Evolutionary conservation across 2,329 filamentous ascomycete species (phyloP), one percentile per base, ranked within the genome.

Genomic region (Elsinoe fawcettii): DNA sequence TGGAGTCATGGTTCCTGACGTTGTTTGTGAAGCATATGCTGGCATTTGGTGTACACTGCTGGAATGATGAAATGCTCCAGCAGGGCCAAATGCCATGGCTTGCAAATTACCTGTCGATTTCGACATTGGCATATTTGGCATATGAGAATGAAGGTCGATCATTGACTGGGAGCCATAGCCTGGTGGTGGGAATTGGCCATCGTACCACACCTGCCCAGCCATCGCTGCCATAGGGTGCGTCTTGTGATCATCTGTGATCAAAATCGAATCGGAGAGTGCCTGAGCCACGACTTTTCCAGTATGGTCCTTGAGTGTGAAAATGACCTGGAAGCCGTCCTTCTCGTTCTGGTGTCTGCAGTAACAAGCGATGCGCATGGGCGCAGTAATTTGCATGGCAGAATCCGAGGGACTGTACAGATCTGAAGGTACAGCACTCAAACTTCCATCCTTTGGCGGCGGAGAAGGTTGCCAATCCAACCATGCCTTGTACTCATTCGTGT

Each of bases 211-310:
- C 22, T 65, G 65, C 32, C 63, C 63, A 4, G 65, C 49, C 43
- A 67, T 62, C 2, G 64, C 60, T 7, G 67, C 59, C 30, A 66
- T 63, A 55, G 68, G 67, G 64, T 89, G 87, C 6, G 90, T 96
- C 75, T 97, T 97, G 75, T 97, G 92, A 67, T 99, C 92, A 69
- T 99, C 92, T 1, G 93, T 97, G 62, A 97, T 96, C 81, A 96
- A 92, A 62, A 97, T 95, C 0, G 90, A 88, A 57, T 86, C 84
- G 18, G 89, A 90, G 62, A 96, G 86, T 55, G 85, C 83, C 72
- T 99, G 92, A 5, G 90, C 88, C 43, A 97, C 75, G 30, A 96
- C 75, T 44, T 84, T 83, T 64, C 85, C 87, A 61, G 83, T 75
- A 66, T 82, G 82, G 71, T 96, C 89, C 68, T 91, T 95, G 66